Evolutionary conservation across 139 green algal species (phyloP).

Genomic region (Medakamo hakoo): DNA sequence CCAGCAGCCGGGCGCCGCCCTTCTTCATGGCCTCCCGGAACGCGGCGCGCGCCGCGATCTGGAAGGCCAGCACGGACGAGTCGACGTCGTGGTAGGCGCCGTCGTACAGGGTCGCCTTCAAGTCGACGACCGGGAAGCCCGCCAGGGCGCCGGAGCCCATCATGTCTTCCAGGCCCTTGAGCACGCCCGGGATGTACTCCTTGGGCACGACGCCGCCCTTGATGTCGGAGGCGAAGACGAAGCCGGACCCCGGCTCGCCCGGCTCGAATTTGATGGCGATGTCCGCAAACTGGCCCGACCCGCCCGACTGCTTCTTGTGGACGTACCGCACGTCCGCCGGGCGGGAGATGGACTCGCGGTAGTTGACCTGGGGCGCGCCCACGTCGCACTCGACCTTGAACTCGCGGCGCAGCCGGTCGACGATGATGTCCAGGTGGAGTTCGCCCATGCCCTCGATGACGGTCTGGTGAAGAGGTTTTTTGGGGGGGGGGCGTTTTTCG

Average conservation of each 20-base stretch:
- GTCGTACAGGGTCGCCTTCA: slow-evolving; percentile 71
- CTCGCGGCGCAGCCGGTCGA: slow-evolving; percentile 89
- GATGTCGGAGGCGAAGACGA: slow-evolving; percentile 90
- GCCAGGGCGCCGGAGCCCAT: slow-evolving; percentile 81
- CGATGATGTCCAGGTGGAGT: slow-evolving; percentile 98
- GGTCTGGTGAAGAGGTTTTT: too few relatives aligned
- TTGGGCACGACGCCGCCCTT: slow-evolving; percentile 92
- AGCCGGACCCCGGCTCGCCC: slow-evolving; percentile 79
- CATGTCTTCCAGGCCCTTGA: slow-evolving; percentile 89
- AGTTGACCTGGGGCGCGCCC: slow-evolving; percentile 92
- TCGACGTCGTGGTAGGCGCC: slow-evolving; percentile 98
- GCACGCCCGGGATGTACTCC: slow-evolving; percentile 96
- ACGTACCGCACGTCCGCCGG: slow-evolving; percentile 68
- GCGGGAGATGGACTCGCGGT: slow-evolving; percentile 86
- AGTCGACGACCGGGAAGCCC: slow-evolving; percentile 92
- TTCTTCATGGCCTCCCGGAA: slow-evolving; percentile 85
- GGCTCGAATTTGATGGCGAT: slow-evolving; percentile 91
- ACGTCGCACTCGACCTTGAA: slow-evolving; percentile 94
- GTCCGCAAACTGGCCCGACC: slow-evolving; percentile 92
- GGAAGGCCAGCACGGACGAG: slow-evolving; percentile 92
- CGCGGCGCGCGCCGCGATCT: slow-evolving; percentile 70
- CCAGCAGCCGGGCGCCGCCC: slow-evolving; percentile 71
- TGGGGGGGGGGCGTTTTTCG: too few relatives aligned
- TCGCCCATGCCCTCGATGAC: slow-evolving; percentile 99
- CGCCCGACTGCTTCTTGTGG: slow-evolving; percentile 99